A percentile compares a stretch with the other conserved stretches of the same genome.
These are phyloP conservation scores for Penicillium hordei DNA, from an alignment of 2,329 filamentous ascomycete species.

Conservation along the genomic window DNA sequence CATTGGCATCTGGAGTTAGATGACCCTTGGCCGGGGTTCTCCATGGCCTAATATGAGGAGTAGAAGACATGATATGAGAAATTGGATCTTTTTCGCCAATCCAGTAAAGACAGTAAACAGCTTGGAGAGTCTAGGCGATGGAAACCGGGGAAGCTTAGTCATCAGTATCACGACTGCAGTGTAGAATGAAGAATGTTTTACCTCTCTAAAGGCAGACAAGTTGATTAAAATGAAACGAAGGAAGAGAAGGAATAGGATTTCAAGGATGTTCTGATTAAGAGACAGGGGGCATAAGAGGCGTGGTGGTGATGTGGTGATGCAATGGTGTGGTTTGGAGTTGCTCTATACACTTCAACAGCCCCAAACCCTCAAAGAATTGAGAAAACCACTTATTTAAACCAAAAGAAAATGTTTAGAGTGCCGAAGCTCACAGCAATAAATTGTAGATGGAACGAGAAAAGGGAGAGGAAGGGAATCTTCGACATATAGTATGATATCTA, in stretches of 20 bases:
- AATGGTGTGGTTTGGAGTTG: neutral
- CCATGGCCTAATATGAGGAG: conserved; percentile 37
- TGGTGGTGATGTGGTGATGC: neutral
- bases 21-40: conserved; percentile 37
- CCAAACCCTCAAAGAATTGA: neutral
- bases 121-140: neutral
- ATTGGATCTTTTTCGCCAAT: neutral
- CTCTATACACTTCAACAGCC: neutral
- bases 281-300: neutral
- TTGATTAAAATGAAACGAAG: neutral
- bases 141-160: conserved; percentile 12
- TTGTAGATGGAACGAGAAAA: neutral
- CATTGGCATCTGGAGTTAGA: conserved; percentile 34
- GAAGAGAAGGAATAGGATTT: neutral
- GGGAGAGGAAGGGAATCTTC: neutral
- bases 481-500: neutral
- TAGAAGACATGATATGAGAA: conserved; percentile 7
- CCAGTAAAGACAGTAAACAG: neutral
- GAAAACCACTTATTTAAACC: neutral
- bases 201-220: neutral
- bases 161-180: conserved; percentile 9
- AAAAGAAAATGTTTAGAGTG: neutral
- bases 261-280: neutral
- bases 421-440: neutral
- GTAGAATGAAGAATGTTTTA: conserved; percentile 7